These are phyloP conservation scores for Colletotrichum acutatum DNA, from an alignment of 2,329 filamentous ascomycete species.

Conservation along the genomic window DNA sequence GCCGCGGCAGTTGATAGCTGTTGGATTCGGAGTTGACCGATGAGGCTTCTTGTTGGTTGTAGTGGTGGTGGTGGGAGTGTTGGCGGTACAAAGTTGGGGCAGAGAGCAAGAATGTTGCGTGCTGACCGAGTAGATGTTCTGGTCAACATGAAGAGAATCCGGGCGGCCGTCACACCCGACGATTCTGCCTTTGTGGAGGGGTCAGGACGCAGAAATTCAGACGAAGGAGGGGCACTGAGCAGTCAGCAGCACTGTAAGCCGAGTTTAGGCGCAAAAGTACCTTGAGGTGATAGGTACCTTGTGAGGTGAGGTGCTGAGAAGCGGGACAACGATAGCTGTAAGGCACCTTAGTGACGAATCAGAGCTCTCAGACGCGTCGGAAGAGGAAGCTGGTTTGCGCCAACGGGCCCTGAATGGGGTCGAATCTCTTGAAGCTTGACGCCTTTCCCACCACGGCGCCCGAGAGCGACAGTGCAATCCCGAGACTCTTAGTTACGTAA, in stretches of 20 bases:
- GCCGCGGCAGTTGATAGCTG: background rate
- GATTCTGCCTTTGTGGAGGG: background rate
- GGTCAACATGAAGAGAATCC: conserved; percentile 20
- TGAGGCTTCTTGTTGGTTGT: background rate
- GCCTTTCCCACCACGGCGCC: background rate
- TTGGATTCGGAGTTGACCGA: conserved; percentile 3
- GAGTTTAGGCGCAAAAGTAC: conserved; percentile 5
- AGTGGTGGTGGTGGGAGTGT: background rate
- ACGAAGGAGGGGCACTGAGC: conserved; percentile 29
- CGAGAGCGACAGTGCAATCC: conserved; percentile 23
- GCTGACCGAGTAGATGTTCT: conserved; percentile 19
- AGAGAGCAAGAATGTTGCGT: conserved; percentile 4
- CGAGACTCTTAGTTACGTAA: background rate
- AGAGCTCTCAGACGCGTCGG: conserved; percentile 3
- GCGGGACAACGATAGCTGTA: conserved; percentile 22
- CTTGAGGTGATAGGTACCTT: no score
- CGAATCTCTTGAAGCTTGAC: background rate
- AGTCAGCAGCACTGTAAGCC: conserved; percentile 23
- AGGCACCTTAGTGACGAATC: conserved; percentile 11
- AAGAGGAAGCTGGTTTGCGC: conserved; percentile 30
- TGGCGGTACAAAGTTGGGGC: background rate
- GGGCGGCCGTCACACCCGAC: background rate
- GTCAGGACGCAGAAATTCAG: background rate
- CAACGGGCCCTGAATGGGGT: background rate
- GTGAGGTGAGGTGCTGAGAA: background rate